Base-by-base conservation (phyloP, 2,329 filamentous ascomycete genomes). In the Chalara sp. region DNA sequence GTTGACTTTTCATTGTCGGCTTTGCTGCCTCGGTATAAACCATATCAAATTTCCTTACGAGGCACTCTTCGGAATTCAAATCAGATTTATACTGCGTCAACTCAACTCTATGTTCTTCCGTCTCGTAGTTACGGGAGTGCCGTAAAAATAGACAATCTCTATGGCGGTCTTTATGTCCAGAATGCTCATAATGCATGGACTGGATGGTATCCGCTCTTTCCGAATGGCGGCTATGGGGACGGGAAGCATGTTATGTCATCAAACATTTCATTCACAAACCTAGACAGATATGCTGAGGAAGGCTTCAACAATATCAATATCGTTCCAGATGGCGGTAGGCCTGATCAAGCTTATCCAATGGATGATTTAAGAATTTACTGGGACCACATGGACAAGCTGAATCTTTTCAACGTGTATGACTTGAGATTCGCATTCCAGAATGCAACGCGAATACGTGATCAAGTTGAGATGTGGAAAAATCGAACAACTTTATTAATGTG, bases 301-400 rank as follows among this genome's bases (percentile, higher is more conserved):
- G 74, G 73, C 4, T 76, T 72, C 61, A 78, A 75, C 49, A 68
- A 73, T 6, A 69, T 76, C 44, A 63, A 60, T 42, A 58, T 63
- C 32, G 61, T 73, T 3, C 71, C 71, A 3, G 67, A 67, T 6
- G 70, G 65, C 6, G 62, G 67, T 53, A 49, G 64, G 10, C 66
- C 67, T 2, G 60, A 68, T 44, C 60, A 63, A 52, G 66, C 71
- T 12, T 74, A 66, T 68, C 53, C 68, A 61, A 50, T 50, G 1
- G 52, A 33, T 11, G 58, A 67, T 32, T 65, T 76, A 3, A 58
- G 62, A 11, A 51, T 61, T 10, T 71, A 72, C 52, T 71, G 74
- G 53, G 64, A 72, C 47, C 63, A 64, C 45, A 67, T 72, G 55
- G 72, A 77, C 51, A 57, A 65, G 35, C 49, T 72, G 4, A 69